These are phyloP conservation scores for Colletotrichum kahawae DNA, from an alignment of 2,329 filamentous ascomycete genomes.

Conservation along the genomic window DNA sequence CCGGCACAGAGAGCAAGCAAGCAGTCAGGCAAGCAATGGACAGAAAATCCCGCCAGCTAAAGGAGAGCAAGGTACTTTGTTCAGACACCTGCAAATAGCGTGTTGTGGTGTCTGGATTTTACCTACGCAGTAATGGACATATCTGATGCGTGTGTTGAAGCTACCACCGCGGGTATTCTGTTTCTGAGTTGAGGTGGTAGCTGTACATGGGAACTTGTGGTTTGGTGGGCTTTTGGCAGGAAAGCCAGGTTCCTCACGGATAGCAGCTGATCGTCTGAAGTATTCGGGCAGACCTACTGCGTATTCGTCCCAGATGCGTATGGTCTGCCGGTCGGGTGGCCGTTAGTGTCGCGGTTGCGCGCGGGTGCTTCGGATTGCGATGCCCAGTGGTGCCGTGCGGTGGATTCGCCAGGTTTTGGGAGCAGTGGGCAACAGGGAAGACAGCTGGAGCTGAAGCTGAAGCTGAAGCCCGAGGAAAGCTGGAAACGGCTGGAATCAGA, in stretches of 20 bases:
- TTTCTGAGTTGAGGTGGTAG: not conserved
- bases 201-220: not conserved
- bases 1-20: not conserved
- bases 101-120: not conserved
- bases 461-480: slow-evolving; percentile 3
- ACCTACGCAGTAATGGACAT: not conserved
- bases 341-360: not conserved
- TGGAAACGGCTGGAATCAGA: slow-evolving; percentile 3
- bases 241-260: not conserved
- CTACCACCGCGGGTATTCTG: not conserved
- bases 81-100: not conserved
- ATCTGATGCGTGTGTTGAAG: not conserved
- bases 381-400: not conserved
- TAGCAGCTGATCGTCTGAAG: not conserved
- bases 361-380: slow-evolving; percentile 19
- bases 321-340: not conserved
- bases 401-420: slow-evolving; percentile 3
- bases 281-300: not conserved
- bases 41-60: not conserved
- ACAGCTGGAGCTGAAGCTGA: slow-evolving; percentile 14
- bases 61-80: not conserved
- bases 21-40: not conserved
- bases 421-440: slow-evolving; percentile 9
- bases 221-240: not conserved
- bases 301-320: slow-evolving; percentile 16